Base-by-base conservation (phyloP, 257 asterid genomes). In the Anisodus tanguticus region DNA sequence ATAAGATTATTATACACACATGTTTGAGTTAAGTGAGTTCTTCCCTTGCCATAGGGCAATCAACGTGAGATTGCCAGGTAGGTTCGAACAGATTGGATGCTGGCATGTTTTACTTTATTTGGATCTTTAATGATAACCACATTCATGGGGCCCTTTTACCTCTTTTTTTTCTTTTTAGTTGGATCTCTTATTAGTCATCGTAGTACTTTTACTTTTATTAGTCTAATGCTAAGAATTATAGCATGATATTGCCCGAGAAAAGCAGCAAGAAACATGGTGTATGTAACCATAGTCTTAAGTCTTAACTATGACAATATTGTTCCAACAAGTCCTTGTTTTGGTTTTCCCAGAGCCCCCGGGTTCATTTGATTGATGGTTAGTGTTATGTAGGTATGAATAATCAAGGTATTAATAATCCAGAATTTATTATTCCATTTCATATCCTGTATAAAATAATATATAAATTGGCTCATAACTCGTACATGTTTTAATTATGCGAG, bases 51-150 rank as follows among this genome's bases (percentile, higher is more conserved):
- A 53, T 53, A 26, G 53, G 81, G 81, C 15, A 76, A 76, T 54
- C 64, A 76, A 76, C 51, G 47, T 51, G 62, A 76, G 81, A 12
- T 51, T 76, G 81, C 81, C 81, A 76, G 64, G 12, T 51, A 53
- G 47, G n/a, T 76, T 26, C 81, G 26, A 76, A 76, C 81, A 53
- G 81, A 74, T 74, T 51, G 81, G 81, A 26, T 76, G 81, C 6
- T 62, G 68, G 68, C 68, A 62, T 62, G 37, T 62, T 22, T 15
- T 6, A 51, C 63, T 76, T 76, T 51, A 22, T 51, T 76, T 31
- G 43, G 60, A 51, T 31, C 26, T 53, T 72, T 76, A 51, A 76
- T 76, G 59, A 76, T 76, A 53, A 26, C 81, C 81, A 76, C 81
- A 22, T 51, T 51, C 15, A 51, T 51, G 63, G 15, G 26, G 47